phyloP scores from a whole-genome alignment of 2,329 filamentous ascomycete genomes.

The Plenodomus lindquistii region DNA sequence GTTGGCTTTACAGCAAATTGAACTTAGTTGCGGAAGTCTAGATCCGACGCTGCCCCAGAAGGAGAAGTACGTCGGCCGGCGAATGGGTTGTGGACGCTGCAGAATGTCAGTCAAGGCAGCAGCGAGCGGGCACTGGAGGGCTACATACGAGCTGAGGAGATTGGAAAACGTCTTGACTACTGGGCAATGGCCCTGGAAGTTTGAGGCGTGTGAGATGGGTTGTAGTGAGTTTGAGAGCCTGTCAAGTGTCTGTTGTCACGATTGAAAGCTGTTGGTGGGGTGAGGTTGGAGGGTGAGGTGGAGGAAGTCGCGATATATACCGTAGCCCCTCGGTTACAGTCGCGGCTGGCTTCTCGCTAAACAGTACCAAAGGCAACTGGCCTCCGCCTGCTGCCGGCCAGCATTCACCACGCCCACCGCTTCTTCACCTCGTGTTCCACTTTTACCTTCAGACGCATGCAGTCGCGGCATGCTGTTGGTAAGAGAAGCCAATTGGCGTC shows the following conservation, averaged over 20 bases:
- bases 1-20: slow-evolving; percentile 24
- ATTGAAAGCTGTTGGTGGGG: slow-evolving; percentile 10
- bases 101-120: slow-evolving; percentile 21
- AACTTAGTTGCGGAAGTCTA: slow-evolving; percentile 48
- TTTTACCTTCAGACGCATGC: slow-evolving; percentile 20
- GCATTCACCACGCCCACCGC: slow-evolving; percentile 33
- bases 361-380: slow-evolving; percentile 15
- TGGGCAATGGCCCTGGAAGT: slow-evolving; percentile 49
- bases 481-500: slow-evolving; percentile 27
- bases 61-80: slow-evolving; percentile 93
- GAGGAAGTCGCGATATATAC: slow-evolving; percentile 22
- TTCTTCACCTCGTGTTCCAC: slow-evolving; percentile 30
- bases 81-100: slow-evolving; percentile 91
- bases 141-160: slow-evolving; percentile 88
- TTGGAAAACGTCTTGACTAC: slow-evolving; percentile 98
- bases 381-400: slow-evolving; percentile 32
- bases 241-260: slow-evolving; percentile 10
- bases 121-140: slow-evolving; percentile 13
- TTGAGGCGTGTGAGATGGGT: slow-evolving; percentile 15
- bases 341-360: slow-evolving; percentile 24
- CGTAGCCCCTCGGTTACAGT: slow-evolving; percentile 5
- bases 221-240: slow-evolving; percentile 9
- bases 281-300: slow-evolving; percentile 9
- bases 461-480: not conserved
- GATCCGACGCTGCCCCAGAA: slow-evolving; percentile 76